Percentiles rank a stretch among this genome's conserved stretches.
These are phyloP conservation scores for Kodamaea nitidulidarum DNA, from an alignment of 805 yeast species.

Conservation along the genomic window DNA sequence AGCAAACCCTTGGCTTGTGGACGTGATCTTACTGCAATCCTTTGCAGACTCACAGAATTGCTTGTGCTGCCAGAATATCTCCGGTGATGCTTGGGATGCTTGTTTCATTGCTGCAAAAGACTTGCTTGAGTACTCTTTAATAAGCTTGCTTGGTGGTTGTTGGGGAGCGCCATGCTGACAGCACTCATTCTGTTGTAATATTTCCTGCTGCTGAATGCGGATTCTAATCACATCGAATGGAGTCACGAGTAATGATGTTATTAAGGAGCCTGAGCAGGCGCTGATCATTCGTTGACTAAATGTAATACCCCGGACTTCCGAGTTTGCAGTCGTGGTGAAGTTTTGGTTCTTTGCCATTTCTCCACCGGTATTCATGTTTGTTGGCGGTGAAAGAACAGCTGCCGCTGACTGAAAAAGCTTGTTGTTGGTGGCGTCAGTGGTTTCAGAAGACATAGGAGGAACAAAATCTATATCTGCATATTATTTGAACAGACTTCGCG, in stretches of 20 bases:
- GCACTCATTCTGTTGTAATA: constrained; percentile 33
- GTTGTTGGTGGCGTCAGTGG: background rate
- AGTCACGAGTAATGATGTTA: constrained; percentile 70
- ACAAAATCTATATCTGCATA: background rate
- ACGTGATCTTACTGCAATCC: constrained; percentile 49
- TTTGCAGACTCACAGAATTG: constrained; percentile 35
- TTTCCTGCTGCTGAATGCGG: constrained; percentile 72
- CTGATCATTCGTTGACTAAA: constrained; percentile 66
- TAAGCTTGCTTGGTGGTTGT: constrained; percentile 18
- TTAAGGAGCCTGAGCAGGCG: constrained; percentile 70
- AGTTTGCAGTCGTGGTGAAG: constrained; percentile 5
- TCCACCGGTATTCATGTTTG: background rate
- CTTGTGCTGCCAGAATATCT: constrained; percentile 32
- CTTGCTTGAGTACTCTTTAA: constrained; percentile 1
- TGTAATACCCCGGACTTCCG: constrained; percentile 30
- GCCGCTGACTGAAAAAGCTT: background rate
- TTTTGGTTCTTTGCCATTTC: background rate
- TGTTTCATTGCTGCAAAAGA: constrained; percentile 1
- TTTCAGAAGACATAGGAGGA: constrained; percentile 1
- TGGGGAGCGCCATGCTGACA: constrained; percentile 18
- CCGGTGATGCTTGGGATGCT: constrained; percentile 14
- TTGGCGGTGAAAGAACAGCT: background rate
- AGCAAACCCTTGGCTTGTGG: constrained; percentile 71
- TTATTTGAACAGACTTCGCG: background rate
- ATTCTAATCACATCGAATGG: constrained; percentile 81